Base-by-base conservation (phyloP, 1,284 basidiomycete species). In the Leucoagaricus sp. region DNA sequence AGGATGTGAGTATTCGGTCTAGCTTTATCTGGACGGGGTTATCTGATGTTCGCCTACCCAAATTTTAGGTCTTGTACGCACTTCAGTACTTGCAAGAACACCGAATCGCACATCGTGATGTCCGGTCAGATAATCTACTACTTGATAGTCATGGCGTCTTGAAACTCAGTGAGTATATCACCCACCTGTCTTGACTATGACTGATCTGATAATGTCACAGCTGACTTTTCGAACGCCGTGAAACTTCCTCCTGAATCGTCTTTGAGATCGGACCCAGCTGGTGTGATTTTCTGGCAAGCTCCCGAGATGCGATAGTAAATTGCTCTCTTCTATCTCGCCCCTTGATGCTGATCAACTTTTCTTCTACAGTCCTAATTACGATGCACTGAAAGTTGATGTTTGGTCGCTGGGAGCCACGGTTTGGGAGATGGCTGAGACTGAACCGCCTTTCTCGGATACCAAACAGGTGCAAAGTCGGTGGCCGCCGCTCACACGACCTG, bases 401-500 rank as follows among this genome's bases (percentile, higher is more conserved):
- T 92, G 89, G 88, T 91, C 89, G 1, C 73, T 91, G 13, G 90
- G 90, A 2, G 90, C 90, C 1, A 93, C 90, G 0, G 77, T 88
- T 0, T 92, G 90, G 90, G 90, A 93, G 67, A 80, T 89, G 69
- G 86, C 87, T 0, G 80, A 91, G 65, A 80, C 83, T 15, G 75
- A 82, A 53, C 90, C 90, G 7, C 90, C 90, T 0, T 93, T 92
- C 66, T 76, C 81, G 4, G 80, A 83, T 57, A 73, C 81, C 1
- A 76, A 83, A 52, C 75, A 81, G 47, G 67, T 88, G 9, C 78
- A 75, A 7, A 76, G 84, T 19, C 80, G 83, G 3, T 89, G 86
- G 82, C 90, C 89, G 3, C 72, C 82, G 10, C 67, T 91, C 38
- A 70, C 72, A 40, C 75, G 83, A 33, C 80, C 85, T 6, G 79